A percentile compares a stretch with the other conserved stretches of the same genome.
phyloP scores from a whole-genome alignment of 2,329 filamentous ascomycete genomes.

The Gnomoniopsis sp. region DNA sequence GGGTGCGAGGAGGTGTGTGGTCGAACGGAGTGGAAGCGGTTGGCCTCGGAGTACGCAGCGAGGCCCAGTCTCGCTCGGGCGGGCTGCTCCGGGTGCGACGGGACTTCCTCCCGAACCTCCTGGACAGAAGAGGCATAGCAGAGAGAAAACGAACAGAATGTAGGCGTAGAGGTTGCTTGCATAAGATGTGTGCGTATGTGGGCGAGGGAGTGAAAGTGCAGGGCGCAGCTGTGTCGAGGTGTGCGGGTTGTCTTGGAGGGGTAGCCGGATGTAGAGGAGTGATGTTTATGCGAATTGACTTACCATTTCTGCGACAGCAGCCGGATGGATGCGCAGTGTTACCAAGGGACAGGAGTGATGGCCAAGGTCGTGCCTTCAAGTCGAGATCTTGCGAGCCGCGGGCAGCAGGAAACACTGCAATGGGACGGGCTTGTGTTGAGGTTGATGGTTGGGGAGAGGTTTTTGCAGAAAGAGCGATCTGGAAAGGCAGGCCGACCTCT shows the following conservation, averaged over 20 bases:
- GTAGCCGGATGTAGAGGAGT: neutral
- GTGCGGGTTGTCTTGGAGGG: conserved; percentile 1
- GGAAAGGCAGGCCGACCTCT: no score
- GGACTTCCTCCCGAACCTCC: conserved; percentile 11
- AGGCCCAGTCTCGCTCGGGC: conserved; percentile 7
- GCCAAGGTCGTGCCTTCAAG: neutral
- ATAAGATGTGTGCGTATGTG: conserved; percentile 10
- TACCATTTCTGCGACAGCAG: conserved; percentile 9
- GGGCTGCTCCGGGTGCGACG: conserved; percentile 15
- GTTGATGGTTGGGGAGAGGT: neutral
- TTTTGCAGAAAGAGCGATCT: neutral
- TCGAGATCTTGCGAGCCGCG: neutral
- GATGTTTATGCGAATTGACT: conserved; percentile 8
- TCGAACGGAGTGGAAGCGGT: conserved; percentile 31
- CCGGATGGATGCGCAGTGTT: neutral
- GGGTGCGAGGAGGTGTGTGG: conserved; percentile 14
- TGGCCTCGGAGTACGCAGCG: conserved; percentile 6
- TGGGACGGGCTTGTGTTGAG: neutral
- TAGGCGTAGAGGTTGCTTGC: neutral
- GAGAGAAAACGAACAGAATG: neutral
- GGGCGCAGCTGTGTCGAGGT: conserved; percentile 1
- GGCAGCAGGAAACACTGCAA: conserved; percentile 11
- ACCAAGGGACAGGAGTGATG: conserved; percentile 2
- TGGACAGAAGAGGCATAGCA: conserved; percentile 10
- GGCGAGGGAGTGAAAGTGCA: neutral